Evolutionary conservation across 2,329 filamentous ascomycete genomes (phyloP).

Genomic region (Pestalotiopsis sp.): DNA sequence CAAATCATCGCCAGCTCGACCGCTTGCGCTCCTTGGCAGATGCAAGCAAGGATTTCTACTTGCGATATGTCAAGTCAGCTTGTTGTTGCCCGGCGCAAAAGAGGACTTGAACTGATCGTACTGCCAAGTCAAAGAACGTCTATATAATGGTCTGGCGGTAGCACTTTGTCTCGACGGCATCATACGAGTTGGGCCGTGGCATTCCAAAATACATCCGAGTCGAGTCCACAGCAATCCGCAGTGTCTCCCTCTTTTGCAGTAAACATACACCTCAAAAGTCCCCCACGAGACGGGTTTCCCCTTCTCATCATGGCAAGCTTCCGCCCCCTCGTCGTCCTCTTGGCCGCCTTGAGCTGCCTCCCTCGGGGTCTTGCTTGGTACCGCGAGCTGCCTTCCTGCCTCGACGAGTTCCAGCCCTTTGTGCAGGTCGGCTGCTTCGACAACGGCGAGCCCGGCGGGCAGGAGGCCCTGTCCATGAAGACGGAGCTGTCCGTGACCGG

Average conservation of each 20-base stretch:
- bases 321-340: neutral
- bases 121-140: neutral
- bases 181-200: neutral
- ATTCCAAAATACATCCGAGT: neutral
- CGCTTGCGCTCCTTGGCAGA: neutral
- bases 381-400: constrained; percentile 46
- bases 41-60: neutral
- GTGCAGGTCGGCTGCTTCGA: constrained; percentile 51
- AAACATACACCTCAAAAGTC: no score
- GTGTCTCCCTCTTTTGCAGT: no score
- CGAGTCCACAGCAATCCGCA: no score
- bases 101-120: neutral
- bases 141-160: neutral
- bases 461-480: constrained; percentile 42
- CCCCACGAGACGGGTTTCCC: neutral
- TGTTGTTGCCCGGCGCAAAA: neutral
- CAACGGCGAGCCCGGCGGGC: constrained; percentile 33
- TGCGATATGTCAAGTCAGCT: neutral
- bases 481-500: constrained; percentile 37
- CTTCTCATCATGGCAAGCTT: neutral
- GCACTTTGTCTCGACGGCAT: neutral
- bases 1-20: neutral
- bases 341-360: constrained; percentile 15
- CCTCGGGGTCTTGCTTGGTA: constrained; percentile 42
- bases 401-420: constrained; percentile 48